Conservation (phyloP, 257 asterid genomes). For the Haberlea rhodopensis region DNA sequence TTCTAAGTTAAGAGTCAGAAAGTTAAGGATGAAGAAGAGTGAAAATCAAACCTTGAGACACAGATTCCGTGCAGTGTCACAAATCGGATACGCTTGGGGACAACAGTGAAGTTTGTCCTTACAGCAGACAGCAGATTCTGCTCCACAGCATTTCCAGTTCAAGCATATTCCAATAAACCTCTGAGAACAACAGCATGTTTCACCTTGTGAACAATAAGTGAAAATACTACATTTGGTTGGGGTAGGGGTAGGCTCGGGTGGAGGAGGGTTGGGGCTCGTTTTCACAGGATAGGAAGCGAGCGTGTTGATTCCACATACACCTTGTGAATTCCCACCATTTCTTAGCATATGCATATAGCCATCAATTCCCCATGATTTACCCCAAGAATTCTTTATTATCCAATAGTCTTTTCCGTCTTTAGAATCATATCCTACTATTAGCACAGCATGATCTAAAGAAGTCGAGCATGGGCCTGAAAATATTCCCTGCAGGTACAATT, state of each 20-base stretch:
- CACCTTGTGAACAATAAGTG: conserved; percentile 62
- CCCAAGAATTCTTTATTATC: conserved; percentile 96
- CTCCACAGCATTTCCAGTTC: conserved; percentile 75
- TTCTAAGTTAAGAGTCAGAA: neutral
- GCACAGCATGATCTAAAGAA: conserved; percentile 77
- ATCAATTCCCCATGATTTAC: conserved; percentile 74
- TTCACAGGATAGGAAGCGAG: conserved; percentile 88
- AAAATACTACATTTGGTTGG: conserved; percentile 67
- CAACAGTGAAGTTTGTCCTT: conserved; percentile 65
- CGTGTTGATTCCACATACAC: conserved; percentile 78
- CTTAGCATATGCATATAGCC: conserved; percentile 79
- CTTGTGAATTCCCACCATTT: conserved; percentile 48
- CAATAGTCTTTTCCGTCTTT: conserved; percentile 74
- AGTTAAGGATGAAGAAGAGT: neutral
- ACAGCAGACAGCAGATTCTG: conserved; percentile 77
- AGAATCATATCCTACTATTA: conserved; percentile 85
- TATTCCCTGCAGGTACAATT: conserved; percentile 58
- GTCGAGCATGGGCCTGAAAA: conserved; percentile 90
- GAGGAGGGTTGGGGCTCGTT: conserved; percentile 90
- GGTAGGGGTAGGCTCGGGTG: conserved; percentile 64
- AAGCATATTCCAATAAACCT: conserved; percentile 66
- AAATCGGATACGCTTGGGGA: conserved; percentile 75
- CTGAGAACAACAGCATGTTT: conserved; percentile 81
- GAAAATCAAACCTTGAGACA: conserved; percentile 65
- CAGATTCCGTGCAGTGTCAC: conserved; percentile 48